These are phyloP conservation scores for Eucalyptus melliodora DNA, from an alignment of 345 rosid species.

Conservation along the genomic window DNA sequence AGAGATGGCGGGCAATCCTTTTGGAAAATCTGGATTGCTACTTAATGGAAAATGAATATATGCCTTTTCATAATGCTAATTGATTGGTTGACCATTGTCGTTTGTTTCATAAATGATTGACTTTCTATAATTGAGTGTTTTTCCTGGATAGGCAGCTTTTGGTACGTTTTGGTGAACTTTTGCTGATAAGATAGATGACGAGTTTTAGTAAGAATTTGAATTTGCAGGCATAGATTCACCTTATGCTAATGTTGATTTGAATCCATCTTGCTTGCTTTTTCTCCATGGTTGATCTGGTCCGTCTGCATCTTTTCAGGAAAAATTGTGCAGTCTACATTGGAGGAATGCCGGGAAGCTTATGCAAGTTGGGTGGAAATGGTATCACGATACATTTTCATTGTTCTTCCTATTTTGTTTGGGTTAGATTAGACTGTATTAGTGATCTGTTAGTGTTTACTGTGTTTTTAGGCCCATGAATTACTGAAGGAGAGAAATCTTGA, in stretches of 20 bases:
- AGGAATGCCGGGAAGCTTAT: conserved; percentile 81
- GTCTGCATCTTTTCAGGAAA: conserved; percentile 34
- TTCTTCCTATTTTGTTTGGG: background rate
- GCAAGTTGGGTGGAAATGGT: conserved; percentile 71
- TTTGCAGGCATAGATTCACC: background rate
- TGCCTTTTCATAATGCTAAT: background rate
- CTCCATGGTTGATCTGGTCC: background rate
- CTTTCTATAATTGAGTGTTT: background rate
- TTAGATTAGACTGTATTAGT: background rate
- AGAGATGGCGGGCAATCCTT: background rate
- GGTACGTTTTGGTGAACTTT: background rate
- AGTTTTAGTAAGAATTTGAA: background rate
- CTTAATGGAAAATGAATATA: background rate
- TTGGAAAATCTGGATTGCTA: background rate
- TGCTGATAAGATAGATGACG: background rate
- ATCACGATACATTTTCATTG: background rate
- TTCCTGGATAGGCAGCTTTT: background rate
- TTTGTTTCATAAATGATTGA: background rate
- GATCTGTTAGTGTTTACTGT: background rate
- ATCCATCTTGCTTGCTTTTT: background rate
- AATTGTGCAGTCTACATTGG: conserved; percentile 85
- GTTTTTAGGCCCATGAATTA: conserved; percentile 60
- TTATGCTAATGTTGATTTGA: background rate
- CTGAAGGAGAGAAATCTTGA: conserved; percentile 64
- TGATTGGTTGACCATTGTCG: background rate